A percentile compares a stretch with the other conserved stretches of the same genome.
Conservation (phyloP, 2,329 filamentous ascomycete genomes). For the Sarocladium oryzae region DNA sequence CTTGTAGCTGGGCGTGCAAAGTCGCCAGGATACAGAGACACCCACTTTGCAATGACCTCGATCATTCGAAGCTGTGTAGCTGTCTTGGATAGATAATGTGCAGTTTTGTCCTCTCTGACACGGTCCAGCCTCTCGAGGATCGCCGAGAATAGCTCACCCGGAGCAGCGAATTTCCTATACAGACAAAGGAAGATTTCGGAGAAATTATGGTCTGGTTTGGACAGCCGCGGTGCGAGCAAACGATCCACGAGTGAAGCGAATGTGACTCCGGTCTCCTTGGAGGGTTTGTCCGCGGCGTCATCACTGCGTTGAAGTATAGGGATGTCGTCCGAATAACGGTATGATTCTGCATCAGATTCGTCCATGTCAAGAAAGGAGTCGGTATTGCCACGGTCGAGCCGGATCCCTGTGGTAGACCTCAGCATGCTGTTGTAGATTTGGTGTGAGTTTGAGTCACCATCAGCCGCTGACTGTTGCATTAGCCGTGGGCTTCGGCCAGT, state of each 20-base stretch:
- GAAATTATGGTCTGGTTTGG: constrained; percentile 85
- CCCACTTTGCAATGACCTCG: constrained; percentile 81
- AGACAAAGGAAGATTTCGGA: constrained; percentile 82
- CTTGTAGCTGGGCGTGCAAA: constrained; percentile 75
- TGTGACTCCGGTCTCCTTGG: constrained; percentile 45
- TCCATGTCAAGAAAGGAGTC: constrained; percentile 60
- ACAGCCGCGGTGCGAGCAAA: constrained; percentile 74
- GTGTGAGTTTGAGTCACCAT: constrained; percentile 13
- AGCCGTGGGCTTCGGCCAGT: constrained; percentile 25
- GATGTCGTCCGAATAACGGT: constrained; percentile 59
- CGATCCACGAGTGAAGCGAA: constrained; percentile 78
- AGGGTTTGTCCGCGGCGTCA: constrained; percentile 46
- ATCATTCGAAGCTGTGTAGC: constrained; percentile 78
- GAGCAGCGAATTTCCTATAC: constrained; percentile 88
- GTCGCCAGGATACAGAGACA: constrained; percentile 83
- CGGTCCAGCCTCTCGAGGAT: constrained; percentile 72
- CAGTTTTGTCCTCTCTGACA: constrained; percentile 57
- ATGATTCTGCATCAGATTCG: constrained; percentile 62
- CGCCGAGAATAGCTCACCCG: constrained; percentile 67
- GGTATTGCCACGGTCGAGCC: constrained; percentile 31
- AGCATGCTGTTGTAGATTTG: constrained; percentile 43
- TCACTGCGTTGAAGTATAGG: constrained; percentile 62
- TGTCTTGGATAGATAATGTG: constrained; percentile 68
- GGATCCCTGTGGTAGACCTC: constrained; percentile 43
- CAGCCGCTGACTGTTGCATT: constrained; percentile 15